These are phyloP conservation scores for Pyrus pyrifolia DNA, from an alignment of 306 rosid species.

Conservation along the genomic window DNA sequence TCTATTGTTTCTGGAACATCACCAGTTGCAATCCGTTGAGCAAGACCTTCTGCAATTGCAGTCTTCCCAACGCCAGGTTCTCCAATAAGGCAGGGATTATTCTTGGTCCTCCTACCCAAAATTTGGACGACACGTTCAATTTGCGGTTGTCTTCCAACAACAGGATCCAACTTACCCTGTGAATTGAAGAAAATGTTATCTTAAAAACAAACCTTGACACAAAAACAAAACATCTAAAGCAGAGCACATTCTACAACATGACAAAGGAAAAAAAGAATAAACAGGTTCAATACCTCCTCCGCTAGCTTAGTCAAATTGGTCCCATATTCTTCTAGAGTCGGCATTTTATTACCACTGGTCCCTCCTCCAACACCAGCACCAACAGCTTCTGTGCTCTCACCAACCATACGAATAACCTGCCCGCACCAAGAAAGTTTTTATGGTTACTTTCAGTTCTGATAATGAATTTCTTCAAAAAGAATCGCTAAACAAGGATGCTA, in stretches of 20 bases:
- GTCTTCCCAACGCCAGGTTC: constrained; percentile 99
- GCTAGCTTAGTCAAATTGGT: constrained; percentile 95
- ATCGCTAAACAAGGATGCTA: background rate
- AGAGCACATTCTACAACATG: background rate
- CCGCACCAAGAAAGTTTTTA: constrained; percentile 3
- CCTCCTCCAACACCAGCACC: constrained; percentile 85
- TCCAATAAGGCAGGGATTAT: constrained; percentile 91
- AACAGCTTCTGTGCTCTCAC: constrained; percentile 96
- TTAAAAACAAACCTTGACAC: background rate
- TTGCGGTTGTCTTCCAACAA: constrained; percentile 90
- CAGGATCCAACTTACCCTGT: constrained; percentile 95
- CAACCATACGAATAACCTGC: constrained; percentile 99
- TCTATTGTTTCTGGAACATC: constrained; percentile 98
- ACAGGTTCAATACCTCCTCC: constrained; percentile 55
- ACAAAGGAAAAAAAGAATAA: background rate
- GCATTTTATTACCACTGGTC: constrained; percentile 84
- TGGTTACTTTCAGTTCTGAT: background rate
- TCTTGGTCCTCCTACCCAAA: constrained; percentile 84
- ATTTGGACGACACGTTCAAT: constrained; percentile 95
- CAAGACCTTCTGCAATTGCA: constrained; percentile 96
- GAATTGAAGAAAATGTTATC: background rate
- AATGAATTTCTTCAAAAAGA: background rate
- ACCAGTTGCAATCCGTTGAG: constrained; percentile 82
- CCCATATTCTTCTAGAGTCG: constrained; percentile 96
- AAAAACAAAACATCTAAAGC: background rate